Percentiles rank a stretch among this genome's conserved stretches.
These are phyloP conservation scores for Aleurites moluccanus DNA, from an alignment of 441 rosid species.

Conservation along the genomic window DNA sequence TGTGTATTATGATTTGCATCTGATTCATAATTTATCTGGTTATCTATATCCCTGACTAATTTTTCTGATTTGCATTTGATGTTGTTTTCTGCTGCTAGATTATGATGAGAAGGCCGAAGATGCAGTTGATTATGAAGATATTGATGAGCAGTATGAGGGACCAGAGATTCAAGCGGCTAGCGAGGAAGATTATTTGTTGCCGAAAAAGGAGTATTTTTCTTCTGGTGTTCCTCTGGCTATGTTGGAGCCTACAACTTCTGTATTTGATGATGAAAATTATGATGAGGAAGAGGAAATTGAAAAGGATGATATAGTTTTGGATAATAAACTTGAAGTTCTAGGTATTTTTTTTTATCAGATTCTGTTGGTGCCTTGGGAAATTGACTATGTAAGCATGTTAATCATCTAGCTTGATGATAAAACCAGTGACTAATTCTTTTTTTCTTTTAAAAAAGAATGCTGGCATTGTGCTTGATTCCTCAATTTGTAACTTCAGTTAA, in stretches of 20 bases:
- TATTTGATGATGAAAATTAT: conserved; percentile 91
- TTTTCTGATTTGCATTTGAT: conserved; percentile 34
- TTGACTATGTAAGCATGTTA: neutral
- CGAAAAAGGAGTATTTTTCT: conserved; percentile 68
- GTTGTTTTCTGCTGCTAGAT: conserved; percentile 54
- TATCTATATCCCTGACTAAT: conserved; percentile 10
- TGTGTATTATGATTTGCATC: neutral
- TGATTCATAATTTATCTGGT: neutral
- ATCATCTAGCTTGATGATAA: neutral
- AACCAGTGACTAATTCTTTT: neutral
- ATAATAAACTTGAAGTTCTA: conserved; percentile 42
- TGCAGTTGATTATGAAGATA: conserved; percentile 94
- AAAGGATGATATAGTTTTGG: conserved; percentile 45
- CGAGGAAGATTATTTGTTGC: conserved; percentile 86
- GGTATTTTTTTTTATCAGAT: conserved; percentile 46
- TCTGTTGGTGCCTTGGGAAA: neutral
- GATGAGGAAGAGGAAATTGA: conserved; percentile 85
- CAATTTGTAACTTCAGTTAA: neutral
- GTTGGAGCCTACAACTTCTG: conserved; percentile 49
- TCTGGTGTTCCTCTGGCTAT: conserved; percentile 49
- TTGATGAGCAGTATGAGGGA: conserved; percentile 96
- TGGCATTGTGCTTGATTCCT: neutral
- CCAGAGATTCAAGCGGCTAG: conserved; percentile 77
- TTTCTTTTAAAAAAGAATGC: neutral
- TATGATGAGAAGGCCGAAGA: conserved; percentile 90